Evolutionary conservation across 2,329 filamentous ascomycete genomes (phyloP), one percentile per base, ranked within the genome.

Genomic region (Coniella vitis): DNA sequence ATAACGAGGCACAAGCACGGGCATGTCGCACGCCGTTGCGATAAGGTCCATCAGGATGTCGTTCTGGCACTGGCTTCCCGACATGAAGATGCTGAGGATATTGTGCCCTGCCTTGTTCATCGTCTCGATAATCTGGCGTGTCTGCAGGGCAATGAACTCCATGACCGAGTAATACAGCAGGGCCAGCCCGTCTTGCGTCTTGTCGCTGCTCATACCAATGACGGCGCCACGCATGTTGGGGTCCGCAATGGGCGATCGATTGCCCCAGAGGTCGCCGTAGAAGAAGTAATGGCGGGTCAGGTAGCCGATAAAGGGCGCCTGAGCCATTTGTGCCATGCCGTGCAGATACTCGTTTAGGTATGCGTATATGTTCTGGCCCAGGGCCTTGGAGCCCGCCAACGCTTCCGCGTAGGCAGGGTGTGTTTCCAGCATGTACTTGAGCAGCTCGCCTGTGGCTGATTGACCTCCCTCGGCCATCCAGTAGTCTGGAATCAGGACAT

Each of bases 381-480:
- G 86, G 3, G 85, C 86, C 65, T 90, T 83, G 21, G 90, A 88
- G 42, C 90, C 76, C 3, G 87, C 86, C 55, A 82, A 68, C 14
- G 89, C 88, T 63, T 91, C 83, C 54, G 86, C 81, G 67, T 90
- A 91, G 2, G 90, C 90, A 3, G 91, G 88, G 63, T 98, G 93
- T 1, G 90, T 96, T 65, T 97, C 91, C 45, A 97, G 81, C 59
- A 97, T 86, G 69, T 97, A 89, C 62, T 93, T 90, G 43, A 98
- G 75, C 48, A 98, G 77, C 67, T 97, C 93, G 45, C 93, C 93
- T 0, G 93, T 98, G 4, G 93, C 93, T 21, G 89, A 95, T 68
- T 98, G 93, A 12, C 93, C 93, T 56, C 93, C 93, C 67, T 98
- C 93, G 14, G 93, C 90, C 79, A 98, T 87, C 93, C 93, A 98